These are phyloP conservation scores for Fusarium poae DNA, from an alignment of 2,329 filamentous ascomycete species.

Conservation along the genomic window DNA sequence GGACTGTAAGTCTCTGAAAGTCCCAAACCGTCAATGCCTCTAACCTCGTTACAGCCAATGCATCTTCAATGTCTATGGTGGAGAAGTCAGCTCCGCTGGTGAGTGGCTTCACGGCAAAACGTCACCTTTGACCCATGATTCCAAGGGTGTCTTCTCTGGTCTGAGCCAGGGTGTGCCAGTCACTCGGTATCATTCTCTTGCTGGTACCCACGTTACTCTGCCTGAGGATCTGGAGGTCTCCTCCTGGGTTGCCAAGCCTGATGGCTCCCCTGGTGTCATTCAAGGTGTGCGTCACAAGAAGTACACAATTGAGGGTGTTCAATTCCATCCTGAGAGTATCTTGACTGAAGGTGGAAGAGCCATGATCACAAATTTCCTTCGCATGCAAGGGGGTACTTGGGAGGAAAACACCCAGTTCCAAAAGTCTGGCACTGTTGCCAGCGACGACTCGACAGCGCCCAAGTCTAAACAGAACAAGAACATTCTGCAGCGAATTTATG, in stretches of 20 bases:
- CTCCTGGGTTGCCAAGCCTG: conserved; percentile 85
- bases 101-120: conserved; percentile 99
- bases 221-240: conserved; percentile 89
- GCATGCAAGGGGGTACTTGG: conserved; percentile 92
- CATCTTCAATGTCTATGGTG: conserved; percentile 94
- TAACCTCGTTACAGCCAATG: conserved; percentile 75
- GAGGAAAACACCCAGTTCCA: conserved; percentile 76
- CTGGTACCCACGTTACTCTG: conserved; percentile 88
- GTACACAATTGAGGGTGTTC: conserved; percentile 91
- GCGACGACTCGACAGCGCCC: conserved; percentile 45
- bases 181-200: conserved; percentile 95
- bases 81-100: conserved; percentile 89
- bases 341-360: conserved; percentile 86
- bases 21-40: neutral
- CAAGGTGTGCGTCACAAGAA: conserved; percentile 97
- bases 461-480: conserved; percentile 78
- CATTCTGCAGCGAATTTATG: conserved; percentile 92
- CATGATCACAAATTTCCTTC: conserved; percentile 94
- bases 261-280: conserved; percentile 86
- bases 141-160: conserved; percentile 90
- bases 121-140: conserved; percentile 88
- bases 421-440: conserved; percentile 54
- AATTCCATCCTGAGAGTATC: conserved; percentile 98
- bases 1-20: conserved; percentile 75
- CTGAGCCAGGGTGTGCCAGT: conserved; percentile 85